Base-by-base conservation (phyloP, 2,329 filamentous ascomycete genomes). In the Exophiala calicioides region DNA sequence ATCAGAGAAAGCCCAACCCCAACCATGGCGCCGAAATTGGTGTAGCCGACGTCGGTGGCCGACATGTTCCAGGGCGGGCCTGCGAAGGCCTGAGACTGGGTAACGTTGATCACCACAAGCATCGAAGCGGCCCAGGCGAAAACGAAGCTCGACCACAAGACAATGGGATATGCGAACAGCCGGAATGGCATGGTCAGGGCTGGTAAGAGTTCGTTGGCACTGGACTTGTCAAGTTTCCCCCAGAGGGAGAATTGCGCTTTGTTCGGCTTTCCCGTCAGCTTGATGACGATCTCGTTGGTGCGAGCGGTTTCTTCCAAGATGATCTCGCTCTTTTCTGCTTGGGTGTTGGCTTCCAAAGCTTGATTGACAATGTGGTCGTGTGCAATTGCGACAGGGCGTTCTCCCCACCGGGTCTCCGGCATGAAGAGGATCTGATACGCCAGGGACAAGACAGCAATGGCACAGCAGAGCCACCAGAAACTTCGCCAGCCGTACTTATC, bases 101-200 rank as follows among this genome's bases (percentile, higher is more conserved):
- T 76, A n/a, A 78, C 63, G 59, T 76, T 77, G 55, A 74, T 73
- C 42, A 71, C 68, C 3, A 78, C 68, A 12, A 76, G 64, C 3
- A 71, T 59, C 34, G 73, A 68, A 3, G 60, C 62, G 1, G 64
- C 60, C 9, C 62, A 64, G 19, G 60, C 60, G 13, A 67, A 58
- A 56, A 62, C 62, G 21, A 66, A 56, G 2, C 58, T 63, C 12
- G 62, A 56, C 65, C 66, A 68, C 46, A 67, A 59, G 43, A 73
- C 67, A 52, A 73, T 73, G 4, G 70, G 71, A 55, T 71, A 71
- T 62, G 68, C 66, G 60, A 73, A 72, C 29, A 70, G 61, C 20
- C 68, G 64, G 47, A 72, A 55, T 67, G 69, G 38, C 68, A 68
- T 48, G 31, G 44, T 38, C 3, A 48, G 39, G 8, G 45, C 38